phyloP scores from a whole-genome alignment of 2,329 filamentous ascomycete genomes.

The Penicillium sclerotigenum region DNA sequence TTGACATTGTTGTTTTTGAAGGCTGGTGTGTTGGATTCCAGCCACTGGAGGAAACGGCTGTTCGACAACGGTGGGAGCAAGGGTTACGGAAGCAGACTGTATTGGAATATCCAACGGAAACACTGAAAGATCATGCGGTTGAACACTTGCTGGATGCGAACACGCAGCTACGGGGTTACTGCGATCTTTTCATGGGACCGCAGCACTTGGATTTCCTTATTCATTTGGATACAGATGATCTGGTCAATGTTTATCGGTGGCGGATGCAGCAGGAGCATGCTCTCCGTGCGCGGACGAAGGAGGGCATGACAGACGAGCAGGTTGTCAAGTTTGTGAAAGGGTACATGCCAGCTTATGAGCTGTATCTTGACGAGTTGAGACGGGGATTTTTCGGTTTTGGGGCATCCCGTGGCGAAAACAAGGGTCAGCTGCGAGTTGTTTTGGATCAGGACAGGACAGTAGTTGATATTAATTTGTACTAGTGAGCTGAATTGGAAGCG shows the following conservation, averaged over 20 bases:
- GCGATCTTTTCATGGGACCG: constrained; percentile 15
- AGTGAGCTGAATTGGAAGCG: not conserved
- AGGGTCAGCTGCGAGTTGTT: constrained; percentile 14
- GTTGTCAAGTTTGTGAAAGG: constrained; percentile 16
- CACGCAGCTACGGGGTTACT: constrained; percentile 8
- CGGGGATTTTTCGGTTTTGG: constrained; percentile 1
- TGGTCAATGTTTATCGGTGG: constrained; percentile 19
- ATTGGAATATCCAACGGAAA: constrained; percentile 6
- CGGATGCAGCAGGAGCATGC: constrained; percentile 17
- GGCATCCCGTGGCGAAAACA: not conserved
- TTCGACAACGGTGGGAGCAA: constrained; percentile 6
- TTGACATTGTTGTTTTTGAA: constrained; percentile 19
- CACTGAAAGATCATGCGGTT: constrained; percentile 12
- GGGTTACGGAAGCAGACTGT: not conserved
- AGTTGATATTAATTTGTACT: not conserved
- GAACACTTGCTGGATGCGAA: constrained; percentile 13
- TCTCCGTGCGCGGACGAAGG: constrained; percentile 2
- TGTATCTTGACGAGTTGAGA: constrained; percentile 18
- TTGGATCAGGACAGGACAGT: constrained; percentile 10
- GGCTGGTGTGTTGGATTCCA: constrained; percentile 19
- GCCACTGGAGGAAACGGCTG: constrained; percentile 2
- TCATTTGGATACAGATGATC: constrained; percentile 16
- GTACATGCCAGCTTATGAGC: constrained; percentile 21
- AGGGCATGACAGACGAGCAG: constrained; percentile 17
- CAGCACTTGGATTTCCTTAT: constrained; percentile 14